These are phyloP conservation scores for Rhododendron williamsianum DNA, from an alignment of 148 eudicot species.

Conservation along the genomic window DNA sequence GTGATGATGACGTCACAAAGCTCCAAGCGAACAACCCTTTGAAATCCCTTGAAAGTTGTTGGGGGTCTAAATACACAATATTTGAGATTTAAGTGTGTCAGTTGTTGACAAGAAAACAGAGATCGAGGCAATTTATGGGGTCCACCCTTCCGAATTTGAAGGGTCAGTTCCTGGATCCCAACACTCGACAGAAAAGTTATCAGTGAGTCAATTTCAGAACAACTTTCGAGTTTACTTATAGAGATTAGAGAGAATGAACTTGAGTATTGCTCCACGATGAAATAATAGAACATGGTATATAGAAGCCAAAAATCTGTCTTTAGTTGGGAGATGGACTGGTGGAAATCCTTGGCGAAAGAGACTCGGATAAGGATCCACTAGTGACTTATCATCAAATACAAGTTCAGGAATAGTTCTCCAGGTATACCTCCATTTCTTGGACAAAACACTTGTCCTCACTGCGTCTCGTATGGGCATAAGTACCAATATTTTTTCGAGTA, in stretches of 20 bases:
- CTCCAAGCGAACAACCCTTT: neutral
- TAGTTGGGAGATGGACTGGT: neutral
- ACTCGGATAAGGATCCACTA: no score
- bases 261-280: neutral
- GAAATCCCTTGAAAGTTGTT: neutral
- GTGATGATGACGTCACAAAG: neutral
- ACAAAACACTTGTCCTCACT: constrained; percentile 3
- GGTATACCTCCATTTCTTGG: no score
- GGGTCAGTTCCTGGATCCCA: neutral
- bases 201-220: neutral
- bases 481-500: neutral
- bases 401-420: neutral
- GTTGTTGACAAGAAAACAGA: neutral
- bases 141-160: neutral
- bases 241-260: neutral
- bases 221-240: neutral
- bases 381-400: constrained; percentile 1
- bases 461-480: neutral
- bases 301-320: neutral
- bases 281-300: no score
- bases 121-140: neutral
- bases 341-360: no score
- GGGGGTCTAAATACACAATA: constrained; percentile 1
- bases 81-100: neutral
- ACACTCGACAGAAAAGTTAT: neutral